Base-by-base conservation (phyloP, 1,284 basidiomycete genomes). In the Moesziomyces sp. region DNA sequence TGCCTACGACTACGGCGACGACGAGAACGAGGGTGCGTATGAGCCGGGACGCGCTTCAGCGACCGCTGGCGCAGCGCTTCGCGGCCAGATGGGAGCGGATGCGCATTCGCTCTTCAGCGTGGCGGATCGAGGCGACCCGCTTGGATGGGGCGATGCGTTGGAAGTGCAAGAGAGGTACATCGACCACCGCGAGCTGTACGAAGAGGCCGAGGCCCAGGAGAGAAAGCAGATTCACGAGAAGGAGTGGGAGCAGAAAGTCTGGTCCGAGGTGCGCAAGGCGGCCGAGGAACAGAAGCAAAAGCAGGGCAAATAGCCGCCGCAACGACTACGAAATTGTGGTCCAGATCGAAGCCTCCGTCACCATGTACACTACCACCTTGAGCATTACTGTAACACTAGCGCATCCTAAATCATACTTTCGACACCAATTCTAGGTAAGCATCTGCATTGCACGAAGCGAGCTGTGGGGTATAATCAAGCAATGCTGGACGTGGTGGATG, bases 161-260 rank as follows among this genome's bases (percentile, higher is more conserved):
- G 80, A 82, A 33, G 77, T 82, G 45, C 78, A 82, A 40, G 80
- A 82, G 46, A 51, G 80, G 26, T 82, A 74, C 47, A 53, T 82
- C 28, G 78, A 80, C 50, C 72, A 76, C 40, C 48, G 61, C 3
- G 55, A 74, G 4, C 19, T 65, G 19, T 78, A 69, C 35, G 67
- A 74, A 18, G 70, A 68, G 52, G 46, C 47, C 8, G 67, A 74
- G 38, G 43, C 44, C 48, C 60, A 71, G 40, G 60, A 71, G 57
- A 50, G 60, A 19, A 63, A 71, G 50, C 52, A 76, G 48, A 40
- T 45, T 33, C 35, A 67, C 21, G 74, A 72, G 28, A 63, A 76
- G 54, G 58, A 56, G 18, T 73, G 69, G 68, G 74, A 76, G 56
- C 28, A 54, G 0, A 65, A 58, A 51, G 71, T 76, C 5, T 74